Conservation (phyloP, 352 stramenopile species). For the Pythium apleroticum region DNA sequence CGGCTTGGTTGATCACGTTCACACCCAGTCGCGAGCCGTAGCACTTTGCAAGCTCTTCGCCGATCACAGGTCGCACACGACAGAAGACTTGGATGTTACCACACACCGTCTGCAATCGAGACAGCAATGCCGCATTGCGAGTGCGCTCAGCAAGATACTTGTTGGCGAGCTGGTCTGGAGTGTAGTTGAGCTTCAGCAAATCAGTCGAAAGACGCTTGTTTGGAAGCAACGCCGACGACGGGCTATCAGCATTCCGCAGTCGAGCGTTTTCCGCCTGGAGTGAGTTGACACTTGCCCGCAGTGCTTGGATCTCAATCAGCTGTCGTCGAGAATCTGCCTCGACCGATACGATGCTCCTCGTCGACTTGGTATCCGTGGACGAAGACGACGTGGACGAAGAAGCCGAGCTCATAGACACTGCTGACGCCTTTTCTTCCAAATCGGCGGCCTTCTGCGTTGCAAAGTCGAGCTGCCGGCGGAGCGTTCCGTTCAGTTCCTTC, state of each 20-base stretch:
- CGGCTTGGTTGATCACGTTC: slow-evolving; percentile 82
- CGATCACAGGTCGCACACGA: slow-evolving; percentile 85
- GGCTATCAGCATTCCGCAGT: slow-evolving; percentile 49
- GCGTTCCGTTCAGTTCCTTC: slow-evolving; percentile 43
- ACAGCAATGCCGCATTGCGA: slow-evolving; percentile 77
- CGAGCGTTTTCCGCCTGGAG: slow-evolving; percentile 59
- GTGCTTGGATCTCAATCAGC: slow-evolving; percentile 54
- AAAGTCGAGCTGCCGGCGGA: slow-evolving; percentile 53
- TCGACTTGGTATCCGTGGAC: slow-evolving; percentile 1
- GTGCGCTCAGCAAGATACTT: slow-evolving; percentile 88
- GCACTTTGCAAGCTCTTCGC: slow-evolving; percentile 62
- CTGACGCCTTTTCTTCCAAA: slow-evolving; percentile 41
- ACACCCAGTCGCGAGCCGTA: slow-evolving; percentile 61
- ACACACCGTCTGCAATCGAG: slow-evolving; percentile 82
- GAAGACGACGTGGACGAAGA: slow-evolving; percentile 16
- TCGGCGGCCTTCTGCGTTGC: slow-evolving; percentile 44
- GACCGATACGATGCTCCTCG: slow-evolving; percentile 5
- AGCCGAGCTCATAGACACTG: slow-evolving; percentile 33
- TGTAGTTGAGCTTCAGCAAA: slow-evolving; percentile 66
- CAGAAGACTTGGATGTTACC: slow-evolving; percentile 95
- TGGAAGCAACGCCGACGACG: slow-evolving; percentile 26
- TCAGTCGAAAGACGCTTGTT: slow-evolving; percentile 68
- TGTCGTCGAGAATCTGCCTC: slow-evolving; percentile 22
- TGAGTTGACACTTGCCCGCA: slow-evolving; percentile 50
- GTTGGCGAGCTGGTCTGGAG: slow-evolving; percentile 66